Base-by-base conservation (phyloP, 1,139 yeast species). In the Candida dubliniensis region DNA sequence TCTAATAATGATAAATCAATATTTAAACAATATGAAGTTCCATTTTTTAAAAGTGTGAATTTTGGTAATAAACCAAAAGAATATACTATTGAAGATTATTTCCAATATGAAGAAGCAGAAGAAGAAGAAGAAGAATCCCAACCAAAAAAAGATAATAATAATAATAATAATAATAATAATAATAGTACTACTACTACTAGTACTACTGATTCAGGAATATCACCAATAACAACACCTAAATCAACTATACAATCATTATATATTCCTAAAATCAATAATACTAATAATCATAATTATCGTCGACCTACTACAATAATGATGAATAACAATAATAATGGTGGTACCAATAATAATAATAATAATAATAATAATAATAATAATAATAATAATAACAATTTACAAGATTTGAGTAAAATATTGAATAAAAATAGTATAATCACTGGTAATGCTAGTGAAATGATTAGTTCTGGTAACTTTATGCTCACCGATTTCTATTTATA, bases 381-480 rank as follows among this genome's bases (percentile, higher is more conserved):
- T 71, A 51, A 63, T 75, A 46, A 27, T 8, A 18, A 29, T n/a
- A 10, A 34, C 5, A 8, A 40, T 15, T 18, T 42, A 12, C 56
- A 64, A 39, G 67, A 66, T 45, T 52, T 66, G 27, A 59, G 61
- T 40, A 65, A 62, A 52, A 59, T 67, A 40, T 63, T 77, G 53
- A 77, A 76, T 55, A 69, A 71, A 47, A 64, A 76, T 46, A 70
- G 77, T 44, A 62, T 77, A 43, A 60, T 74, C 50, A 64, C 76
- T 32, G 82, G 82, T 45, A 72, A 69, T 53, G 79, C 80, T 43
- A 71, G 79, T 49, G 82, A 77, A 60, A 77, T 77, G 77, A 75
- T 78, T 45, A 74, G 80, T 46, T 67, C 77, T 38, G 78, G 79
- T 33, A 69, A 67, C 47, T 70, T 77, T 50, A 59, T 74, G 50